A percentile compares a stretch with the other conserved stretches of the same genome.
phyloP scores from a whole-genome alignment of 352 stramenopile species.

The Phytophthora kernoviae region DNA sequence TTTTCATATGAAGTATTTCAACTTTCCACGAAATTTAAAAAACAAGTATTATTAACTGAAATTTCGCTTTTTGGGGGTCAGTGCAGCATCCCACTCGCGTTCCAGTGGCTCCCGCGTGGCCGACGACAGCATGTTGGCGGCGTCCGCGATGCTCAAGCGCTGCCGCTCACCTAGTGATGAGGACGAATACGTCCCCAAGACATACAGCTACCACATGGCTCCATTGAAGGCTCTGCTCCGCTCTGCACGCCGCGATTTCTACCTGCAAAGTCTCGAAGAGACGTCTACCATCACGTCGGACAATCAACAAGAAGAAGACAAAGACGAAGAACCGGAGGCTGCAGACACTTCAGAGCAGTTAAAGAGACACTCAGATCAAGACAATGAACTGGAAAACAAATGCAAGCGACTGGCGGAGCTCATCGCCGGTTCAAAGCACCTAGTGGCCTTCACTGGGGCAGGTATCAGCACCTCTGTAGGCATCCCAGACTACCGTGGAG shows the following conservation, averaged over 20 bases:
- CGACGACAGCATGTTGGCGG: conserved; percentile 19
- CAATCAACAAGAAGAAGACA: conserved; percentile 6
- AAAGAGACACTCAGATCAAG: conserved; percentile 6
- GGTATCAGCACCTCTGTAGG: conserved; percentile 82
- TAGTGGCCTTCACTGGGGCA: conserved; percentile 83
- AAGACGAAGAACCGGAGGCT: conserved; percentile 4
- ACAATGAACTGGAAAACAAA: conserved; percentile 50
- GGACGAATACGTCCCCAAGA: conserved; percentile 28
- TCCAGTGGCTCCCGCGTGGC: not conserved
- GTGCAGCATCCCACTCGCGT: too few species aligned
- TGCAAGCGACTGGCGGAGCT: conserved; percentile 64
- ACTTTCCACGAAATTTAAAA: too few species aligned
- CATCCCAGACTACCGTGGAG: conserved; percentile 83
- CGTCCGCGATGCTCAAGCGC: conserved; percentile 40
- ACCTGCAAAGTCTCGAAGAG: conserved; percentile 14
- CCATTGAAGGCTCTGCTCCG: conserved; percentile 34
- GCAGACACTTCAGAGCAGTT: conserved; percentile 3
- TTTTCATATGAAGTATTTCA: too few species aligned
- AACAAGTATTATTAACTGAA: too few species aligned
- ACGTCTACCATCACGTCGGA: conserved; percentile 17
- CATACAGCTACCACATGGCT: conserved; percentile 31
- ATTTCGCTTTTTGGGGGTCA: too few species aligned
- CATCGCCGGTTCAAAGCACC: conserved; percentile 62
- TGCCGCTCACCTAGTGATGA: conserved; percentile 33
- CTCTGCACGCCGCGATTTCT: conserved; percentile 31